A percentile compares a stretch with the other conserved stretches of the same genome.
Conservation (phyloP, 2,329 filamentous ascomycete species). For the Truncatella angustata region DNA sequence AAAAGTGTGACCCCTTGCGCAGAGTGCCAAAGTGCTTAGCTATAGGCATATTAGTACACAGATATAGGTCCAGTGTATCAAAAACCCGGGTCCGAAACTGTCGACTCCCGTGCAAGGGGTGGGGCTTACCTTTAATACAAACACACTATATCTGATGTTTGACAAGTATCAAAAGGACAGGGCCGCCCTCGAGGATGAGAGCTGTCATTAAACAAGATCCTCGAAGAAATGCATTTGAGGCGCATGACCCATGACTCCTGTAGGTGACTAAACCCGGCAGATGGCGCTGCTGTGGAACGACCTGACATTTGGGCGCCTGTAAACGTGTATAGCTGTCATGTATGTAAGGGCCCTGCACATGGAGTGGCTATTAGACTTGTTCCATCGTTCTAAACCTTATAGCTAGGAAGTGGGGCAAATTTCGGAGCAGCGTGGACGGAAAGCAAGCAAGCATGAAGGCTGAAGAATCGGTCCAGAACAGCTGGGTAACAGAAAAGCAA, state of each 20-base stretch:
- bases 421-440: not conserved
- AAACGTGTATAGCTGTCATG: not conserved
- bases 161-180: conserved; percentile 8
- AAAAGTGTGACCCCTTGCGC: not conserved
- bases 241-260: not conserved
- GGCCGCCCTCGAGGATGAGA: not conserved
- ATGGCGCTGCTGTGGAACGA: not conserved
- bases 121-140: not conserved
- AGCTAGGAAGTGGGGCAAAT: not conserved
- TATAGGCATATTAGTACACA: not conserved
- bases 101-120: conserved; percentile 8
- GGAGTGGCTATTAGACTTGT: not conserved
- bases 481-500: not conserved
- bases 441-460: not conserved
- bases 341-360: not conserved
- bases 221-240: not conserved
- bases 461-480: not conserved
- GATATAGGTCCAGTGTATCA: not conserved
- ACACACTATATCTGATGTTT: conserved; percentile 6
- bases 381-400: not conserved
- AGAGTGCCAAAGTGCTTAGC: not conserved
- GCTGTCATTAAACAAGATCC: not conserved
- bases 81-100: not conserved
- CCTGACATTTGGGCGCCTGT: not conserved
- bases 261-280: not conserved